A percentile compares a stretch with the other conserved stretches of the same genome.
phyloP scores from a whole-genome alignment of 1,284 basidiomycete species.

The Trichosporon inkin region DNA sequence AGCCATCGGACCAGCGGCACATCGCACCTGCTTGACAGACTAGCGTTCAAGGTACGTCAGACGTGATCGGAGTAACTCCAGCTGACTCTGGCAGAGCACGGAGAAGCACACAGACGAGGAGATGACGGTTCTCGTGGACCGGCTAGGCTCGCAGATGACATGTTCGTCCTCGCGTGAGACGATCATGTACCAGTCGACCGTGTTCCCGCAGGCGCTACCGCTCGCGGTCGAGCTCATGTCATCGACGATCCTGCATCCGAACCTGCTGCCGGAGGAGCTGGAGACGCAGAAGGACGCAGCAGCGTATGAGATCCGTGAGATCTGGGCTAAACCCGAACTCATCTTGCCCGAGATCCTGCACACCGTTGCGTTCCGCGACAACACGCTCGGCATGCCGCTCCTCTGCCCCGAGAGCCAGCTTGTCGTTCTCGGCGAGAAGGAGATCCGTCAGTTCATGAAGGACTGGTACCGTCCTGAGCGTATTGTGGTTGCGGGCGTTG shows the following conservation, averaged over 20 bases:
- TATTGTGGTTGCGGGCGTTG: conserved; percentile 91
- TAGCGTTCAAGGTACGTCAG: conserved; percentile 87
- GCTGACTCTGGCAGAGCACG: conserved; percentile 49
- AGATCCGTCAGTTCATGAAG: conserved; percentile 65
- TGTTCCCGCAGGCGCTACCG: conserved; percentile 79
- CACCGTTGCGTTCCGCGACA: conserved; percentile 71
- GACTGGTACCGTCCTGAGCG: conserved; percentile 89
- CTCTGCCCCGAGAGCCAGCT: conserved; percentile 84
- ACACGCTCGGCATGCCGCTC: conserved; percentile 82
- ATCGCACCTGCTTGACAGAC: conserved; percentile 86
- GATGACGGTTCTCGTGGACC: conserved; percentile 78
- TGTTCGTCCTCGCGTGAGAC: conserved; percentile 88
- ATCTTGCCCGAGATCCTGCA: conserved; percentile 92
- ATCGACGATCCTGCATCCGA: conserved; percentile 80
- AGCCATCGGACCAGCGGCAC: conserved; percentile 68
- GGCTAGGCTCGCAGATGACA: conserved; percentile 86
- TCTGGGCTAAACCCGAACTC: conserved; percentile 85
- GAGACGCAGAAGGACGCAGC: conserved; percentile 80
- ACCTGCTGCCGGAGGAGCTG: conserved; percentile 74
- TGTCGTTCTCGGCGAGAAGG: conserved; percentile 62
- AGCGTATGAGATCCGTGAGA: conserved; percentile 87
- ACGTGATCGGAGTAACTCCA: neutral
- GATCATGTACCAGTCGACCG: conserved; percentile 97
- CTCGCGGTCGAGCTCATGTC: conserved; percentile 82
- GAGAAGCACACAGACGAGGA: conserved; percentile 57